These are phyloP conservation scores for Raphanus sativus DNA, from an alignment of 345 rosid genomes.

Conservation along the genomic window DNA sequence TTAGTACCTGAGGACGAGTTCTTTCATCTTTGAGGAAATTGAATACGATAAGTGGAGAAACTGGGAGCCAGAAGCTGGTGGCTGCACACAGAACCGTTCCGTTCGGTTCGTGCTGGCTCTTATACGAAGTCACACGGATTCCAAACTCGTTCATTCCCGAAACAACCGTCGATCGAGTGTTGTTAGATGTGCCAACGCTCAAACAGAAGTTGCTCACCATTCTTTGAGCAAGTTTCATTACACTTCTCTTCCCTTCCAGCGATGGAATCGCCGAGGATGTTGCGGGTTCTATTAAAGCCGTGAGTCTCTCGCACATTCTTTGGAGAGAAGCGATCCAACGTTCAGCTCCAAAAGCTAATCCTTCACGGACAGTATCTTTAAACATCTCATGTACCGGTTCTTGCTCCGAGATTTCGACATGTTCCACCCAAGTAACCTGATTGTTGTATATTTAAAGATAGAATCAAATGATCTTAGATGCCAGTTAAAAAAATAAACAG, in stretches of 20 bases:
- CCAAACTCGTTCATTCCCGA: conserved; percentile 67
- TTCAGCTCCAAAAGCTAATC: conserved; percentile 86
- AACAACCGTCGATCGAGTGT: conserved; percentile 60
- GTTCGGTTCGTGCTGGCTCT: conserved; percentile 54
- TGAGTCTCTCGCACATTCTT: conserved; percentile 76
- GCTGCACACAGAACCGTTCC: conserved; percentile 90
- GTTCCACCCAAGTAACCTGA: conserved; percentile 94
- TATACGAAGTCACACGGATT: conserved; percentile 77
- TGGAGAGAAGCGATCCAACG: conserved; percentile 84
- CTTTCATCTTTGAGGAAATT: conserved; percentile 90
- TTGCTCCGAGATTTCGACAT: conserved; percentile 71
- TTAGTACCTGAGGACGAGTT: conserved; percentile 72
- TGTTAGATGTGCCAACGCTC: conserved; percentile 73
- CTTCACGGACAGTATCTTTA: conserved; percentile 57
- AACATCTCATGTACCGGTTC: conserved; percentile 54
- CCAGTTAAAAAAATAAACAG: not conserved
- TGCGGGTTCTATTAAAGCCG: conserved; percentile 59
- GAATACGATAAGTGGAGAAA: conserved; percentile 68
- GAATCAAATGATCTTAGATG: conserved; percentile 10
- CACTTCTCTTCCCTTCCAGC: conserved; percentile 81
- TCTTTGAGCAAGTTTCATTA: conserved; percentile 94
- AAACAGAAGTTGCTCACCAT: conserved; percentile 83
- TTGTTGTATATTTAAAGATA: not conserved
- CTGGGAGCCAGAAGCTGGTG: conserved; percentile 87
- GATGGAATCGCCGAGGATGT: conserved; percentile 67